A percentile compares a stretch with the other conserved stretches of the same genome.
phyloP scores from a whole-genome alignment of 352 stramenopile genomes.

The Globisporangium parvum region DNA sequence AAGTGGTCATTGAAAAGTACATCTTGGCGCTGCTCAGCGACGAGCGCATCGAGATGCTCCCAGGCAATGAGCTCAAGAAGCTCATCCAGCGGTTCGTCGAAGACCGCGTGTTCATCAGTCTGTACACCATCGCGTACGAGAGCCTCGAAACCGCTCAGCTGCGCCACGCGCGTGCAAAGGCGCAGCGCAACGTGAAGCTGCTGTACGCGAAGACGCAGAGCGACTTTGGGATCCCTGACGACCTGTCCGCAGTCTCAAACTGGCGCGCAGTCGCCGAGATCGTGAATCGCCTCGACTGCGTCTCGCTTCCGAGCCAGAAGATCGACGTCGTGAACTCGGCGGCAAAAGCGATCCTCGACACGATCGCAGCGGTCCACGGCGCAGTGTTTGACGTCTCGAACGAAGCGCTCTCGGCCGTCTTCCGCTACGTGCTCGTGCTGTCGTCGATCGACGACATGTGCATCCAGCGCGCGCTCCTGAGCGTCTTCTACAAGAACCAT shows the following conservation, averaged over 20 bases:
- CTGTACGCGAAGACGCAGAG: conserved; percentile 43
- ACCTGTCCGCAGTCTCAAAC: conserved; percentile 45
- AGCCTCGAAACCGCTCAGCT: conserved; percentile 41
- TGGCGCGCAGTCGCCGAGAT: conserved; percentile 52
- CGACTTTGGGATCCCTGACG: conserved; percentile 62
- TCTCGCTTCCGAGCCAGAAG: conserved; percentile 80
- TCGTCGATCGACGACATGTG: conserved; percentile 54
- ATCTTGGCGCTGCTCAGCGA: conserved; percentile 60
- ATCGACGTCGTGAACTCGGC: conserved; percentile 65
- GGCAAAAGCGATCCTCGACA: conserved; percentile 39
- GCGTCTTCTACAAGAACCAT: conserved; percentile 58
- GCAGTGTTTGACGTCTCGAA: conserved; percentile 53
- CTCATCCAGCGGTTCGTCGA: conserved; percentile 72
- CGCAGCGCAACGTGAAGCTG: conserved; percentile 53
- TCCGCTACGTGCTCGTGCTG: conserved; percentile 64
- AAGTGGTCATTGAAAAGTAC: conserved; percentile 64
- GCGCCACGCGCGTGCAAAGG: conserved; percentile 23
- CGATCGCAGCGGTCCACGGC: conserved; percentile 49
- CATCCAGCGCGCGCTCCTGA: conserved; percentile 41
- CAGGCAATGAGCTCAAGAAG: conserved; percentile 67
- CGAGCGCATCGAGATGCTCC: conserved; percentile 51
- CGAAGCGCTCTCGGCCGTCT: conserved; percentile 52
- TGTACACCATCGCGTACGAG: conserved; percentile 49
- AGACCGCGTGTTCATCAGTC: conserved; percentile 68
- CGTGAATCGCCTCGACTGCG: conserved; percentile 63